Evolutionary conservation across 2,329 filamentous ascomycete species (phyloP), one percentile per base, ranked within the genome.

Genomic region (Penicillium brevicompactum): DNA sequence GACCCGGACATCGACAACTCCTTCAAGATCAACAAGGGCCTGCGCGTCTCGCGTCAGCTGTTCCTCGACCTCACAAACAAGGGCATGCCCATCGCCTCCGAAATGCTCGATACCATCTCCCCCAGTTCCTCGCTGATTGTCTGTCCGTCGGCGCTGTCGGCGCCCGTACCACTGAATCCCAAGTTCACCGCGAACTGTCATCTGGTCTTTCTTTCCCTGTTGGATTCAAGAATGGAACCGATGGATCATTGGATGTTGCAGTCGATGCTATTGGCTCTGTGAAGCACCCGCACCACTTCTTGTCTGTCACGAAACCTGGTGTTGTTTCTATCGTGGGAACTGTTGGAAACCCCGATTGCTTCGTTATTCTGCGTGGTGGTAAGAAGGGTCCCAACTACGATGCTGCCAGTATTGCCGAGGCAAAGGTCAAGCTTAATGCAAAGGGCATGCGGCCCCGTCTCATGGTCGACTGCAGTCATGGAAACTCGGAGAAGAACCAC

Each of bases 181-280:
- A 99, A 79, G 83, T 97, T 59, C 94, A 99, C 77, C 88, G 94
- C 53, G 94, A 99, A 78, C 81, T 99, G 60, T 93, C 94, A 21
- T 94, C 90, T 50, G 94, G 94, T 70, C 82, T 97, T 34, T 95
- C 90, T 65, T 97, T 97, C 88, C 94, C 94, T 2, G 92, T 99
- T 10, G 94, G 94, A 49, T 99, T 99, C 89, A 99, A 99, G 85
- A 99, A 99, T 76, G 94, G 94, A 62, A 99, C 94, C 31, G 94
- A 99, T 73, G 94, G 94, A 49, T 89, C 88, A 8, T 80, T 97
- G 46, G 85, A 87, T 53, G 92, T 97, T 4, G 92, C 94, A 11
- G 91, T 97, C 66, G 94, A 99, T 72, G 94, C 94, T 48, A 96
- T 97, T 73, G 92, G 92, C 59, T 91, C 94, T 14, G 93, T 95